These are phyloP conservation scores for Candida nonsorbophila DNA, from an alignment of 805 yeast species.

Conservation along the genomic window DNA sequence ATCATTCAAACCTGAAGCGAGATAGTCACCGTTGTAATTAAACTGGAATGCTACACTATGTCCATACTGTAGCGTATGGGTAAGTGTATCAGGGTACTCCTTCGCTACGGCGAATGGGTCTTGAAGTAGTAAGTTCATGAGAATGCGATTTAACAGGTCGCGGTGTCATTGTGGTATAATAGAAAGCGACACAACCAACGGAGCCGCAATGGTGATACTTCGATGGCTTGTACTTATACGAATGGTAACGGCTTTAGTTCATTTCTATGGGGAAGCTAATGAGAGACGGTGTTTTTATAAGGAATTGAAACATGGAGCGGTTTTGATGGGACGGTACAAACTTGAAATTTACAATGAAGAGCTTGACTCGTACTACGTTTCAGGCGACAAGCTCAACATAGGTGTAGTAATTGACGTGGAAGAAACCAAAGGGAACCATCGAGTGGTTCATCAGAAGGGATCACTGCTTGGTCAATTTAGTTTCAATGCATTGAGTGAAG, in stretches of 20 bases:
- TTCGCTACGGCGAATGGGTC: constrained; percentile 91
- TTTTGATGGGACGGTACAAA: constrained; percentile 45
- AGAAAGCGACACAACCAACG: background rate
- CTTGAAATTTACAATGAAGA: constrained; percentile 41
- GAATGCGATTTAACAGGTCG: background rate
- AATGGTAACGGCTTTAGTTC: constrained; percentile 20
- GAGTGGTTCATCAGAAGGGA: constrained; percentile 21
- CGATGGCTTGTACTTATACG: too few species aligned
- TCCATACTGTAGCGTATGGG: constrained; percentile 62
- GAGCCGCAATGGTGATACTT: too few species aligned
- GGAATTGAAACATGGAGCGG: constrained; percentile 46
- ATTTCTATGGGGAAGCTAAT: constrained; percentile 49
- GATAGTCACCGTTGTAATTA: constrained; percentile 74
- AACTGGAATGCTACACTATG: constrained; percentile 63
- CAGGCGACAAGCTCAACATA: constrained; percentile 20
- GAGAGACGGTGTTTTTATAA: constrained; percentile 52
- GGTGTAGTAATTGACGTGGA: constrained; percentile 34
- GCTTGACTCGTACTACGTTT: constrained; percentile 24
- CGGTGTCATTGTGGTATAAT: background rate
- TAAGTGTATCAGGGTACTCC: constrained; percentile 84
- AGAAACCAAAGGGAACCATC: constrained; percentile 32
- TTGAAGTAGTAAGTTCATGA: constrained; percentile 73
- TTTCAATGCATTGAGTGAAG: constrained; percentile 19
- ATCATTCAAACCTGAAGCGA: constrained; percentile 73
- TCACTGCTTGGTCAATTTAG: constrained; percentile 18